A percentile compares a stretch with the other conserved stretches of the same genome.
phyloP scores from a whole-genome alignment of 495 filamentous ascomycete genomes.

The Aspergillus steynii region DNA sequence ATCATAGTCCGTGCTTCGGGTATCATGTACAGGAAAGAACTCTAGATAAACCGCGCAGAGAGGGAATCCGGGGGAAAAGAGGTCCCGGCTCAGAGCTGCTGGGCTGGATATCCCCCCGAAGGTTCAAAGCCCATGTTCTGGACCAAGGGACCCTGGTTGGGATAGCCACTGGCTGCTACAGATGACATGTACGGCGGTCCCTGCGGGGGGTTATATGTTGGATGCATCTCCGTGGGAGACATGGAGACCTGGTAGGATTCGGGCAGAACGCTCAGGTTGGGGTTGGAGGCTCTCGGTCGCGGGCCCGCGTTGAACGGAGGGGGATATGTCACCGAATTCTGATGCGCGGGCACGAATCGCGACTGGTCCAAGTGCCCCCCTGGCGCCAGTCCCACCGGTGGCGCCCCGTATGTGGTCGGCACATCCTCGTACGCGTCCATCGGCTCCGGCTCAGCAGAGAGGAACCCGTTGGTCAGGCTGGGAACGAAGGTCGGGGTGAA shows the following conservation, averaged over 20 bases:
- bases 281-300: slow-evolving; percentile 23
- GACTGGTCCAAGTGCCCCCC: slow-evolving; percentile 15
- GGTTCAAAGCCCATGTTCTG: slow-evolving; percentile 15
- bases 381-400: slow-evolving; percentile 14
- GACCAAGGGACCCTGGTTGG: slow-evolving; percentile 15
- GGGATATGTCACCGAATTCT: slow-evolving; percentile 41
- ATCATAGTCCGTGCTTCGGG: slow-evolving; percentile 8
- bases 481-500: slow-evolving; percentile 18
- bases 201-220: slow-evolving; percentile 14
- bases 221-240: slow-evolving; percentile 23
- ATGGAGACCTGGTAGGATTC: slow-evolving; percentile 26
- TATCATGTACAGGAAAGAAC: slow-evolving; percentile 7
- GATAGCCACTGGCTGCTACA: slow-evolving; percentile 17
- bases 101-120: slow-evolving; percentile 17
- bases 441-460: slow-evolving; percentile 34
- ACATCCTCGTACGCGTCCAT: slow-evolving; percentile 22
- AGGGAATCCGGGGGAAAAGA: too few relatives aligned
- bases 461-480: slow-evolving; percentile 23
- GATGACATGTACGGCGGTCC: slow-evolving; percentile 17
- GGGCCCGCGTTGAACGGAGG: slow-evolving; percentile 38
- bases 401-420: slow-evolving; percentile 5
- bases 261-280: slow-evolving; percentile 25
- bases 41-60: background rate
- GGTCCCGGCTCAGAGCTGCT: background rate
- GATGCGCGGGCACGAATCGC: slow-evolving; percentile 27